Evolutionary conservation across 2,329 filamentous ascomycete genomes (phyloP).

Genomic region (Arthrobotrys sphaeroides): DNA sequence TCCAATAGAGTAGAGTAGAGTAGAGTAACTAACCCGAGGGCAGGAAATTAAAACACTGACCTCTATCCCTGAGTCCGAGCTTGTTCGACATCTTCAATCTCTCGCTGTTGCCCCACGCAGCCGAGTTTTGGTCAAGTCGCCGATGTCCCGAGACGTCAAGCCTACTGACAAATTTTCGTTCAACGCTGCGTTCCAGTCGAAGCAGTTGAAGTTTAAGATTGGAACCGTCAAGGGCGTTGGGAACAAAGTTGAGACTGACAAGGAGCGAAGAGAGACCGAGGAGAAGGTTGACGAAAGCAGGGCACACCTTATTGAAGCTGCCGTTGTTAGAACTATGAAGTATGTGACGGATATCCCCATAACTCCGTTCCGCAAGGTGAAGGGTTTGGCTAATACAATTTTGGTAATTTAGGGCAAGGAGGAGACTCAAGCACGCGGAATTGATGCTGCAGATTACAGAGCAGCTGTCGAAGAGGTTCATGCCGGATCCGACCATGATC

Average conservation of each 20-base stretch:
- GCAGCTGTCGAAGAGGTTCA: slow-evolving; percentile 65
- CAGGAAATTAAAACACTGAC: slow-evolving; percentile 72
- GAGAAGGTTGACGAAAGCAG: slow-evolving; percentile 64
- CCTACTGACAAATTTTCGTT: slow-evolving; percentile 71
- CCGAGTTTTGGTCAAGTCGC: slow-evolving; percentile 71
- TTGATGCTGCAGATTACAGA: slow-evolving; percentile 66
- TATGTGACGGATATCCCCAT: slow-evolving; percentile 56
- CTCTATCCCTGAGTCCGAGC: slow-evolving; percentile 70
- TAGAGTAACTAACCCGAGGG: not conserved
- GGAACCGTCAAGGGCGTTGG: slow-evolving; percentile 70
- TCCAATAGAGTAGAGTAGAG: not conserved
- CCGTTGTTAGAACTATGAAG: slow-evolving; percentile 68
- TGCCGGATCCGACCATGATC: slow-evolving; percentile 66
- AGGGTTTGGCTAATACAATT: not conserved
- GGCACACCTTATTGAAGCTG: slow-evolving; percentile 65
- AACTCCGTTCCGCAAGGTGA: not conserved
- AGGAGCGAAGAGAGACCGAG: slow-evolving; percentile 57
- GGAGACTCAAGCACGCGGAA: slow-evolving; percentile 64
- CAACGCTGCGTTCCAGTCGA: slow-evolving; percentile 71
- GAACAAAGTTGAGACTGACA: slow-evolving; percentile 71
- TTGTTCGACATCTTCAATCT: slow-evolving; percentile 72
- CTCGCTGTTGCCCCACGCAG: slow-evolving; percentile 73
- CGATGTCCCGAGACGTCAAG: slow-evolving; percentile 74
- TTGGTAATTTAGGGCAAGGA: slow-evolving; percentile 59
- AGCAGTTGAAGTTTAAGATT: slow-evolving; percentile 73